phyloP scores from a whole-genome alignment of 1,284 basidiomycete genomes.

The Rhodotorula mucilaginosa region DNA sequence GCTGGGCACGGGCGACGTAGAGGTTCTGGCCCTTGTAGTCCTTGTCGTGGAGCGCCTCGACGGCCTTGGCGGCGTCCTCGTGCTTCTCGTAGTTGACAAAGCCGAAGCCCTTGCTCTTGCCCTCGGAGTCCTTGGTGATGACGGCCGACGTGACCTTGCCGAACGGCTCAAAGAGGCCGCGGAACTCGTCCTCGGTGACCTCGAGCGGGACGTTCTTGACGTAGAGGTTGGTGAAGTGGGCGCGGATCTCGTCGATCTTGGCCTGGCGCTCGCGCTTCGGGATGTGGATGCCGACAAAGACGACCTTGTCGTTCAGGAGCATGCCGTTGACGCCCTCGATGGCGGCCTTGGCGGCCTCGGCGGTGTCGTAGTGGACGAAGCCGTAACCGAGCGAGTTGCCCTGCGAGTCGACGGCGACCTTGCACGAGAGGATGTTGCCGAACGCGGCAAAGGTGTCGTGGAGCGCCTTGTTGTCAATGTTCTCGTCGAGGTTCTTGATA shows the following conservation, averaged over 20 bases:
- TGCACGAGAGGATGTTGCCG: conserved; percentile 98
- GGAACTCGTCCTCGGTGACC: conserved; percentile 82
- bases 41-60: conserved; percentile 83
- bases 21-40: conserved; percentile 87
- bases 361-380: conserved; percentile 98
- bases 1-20: conserved; percentile 95
- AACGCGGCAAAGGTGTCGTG: conserved; percentile 99
- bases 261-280: conserved; percentile 94
- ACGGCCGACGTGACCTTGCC: conserved; percentile 88
- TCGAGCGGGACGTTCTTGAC: conserved; percentile 93
- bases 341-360: conserved; percentile 90
- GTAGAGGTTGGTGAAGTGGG: conserved; percentile 97
- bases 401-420: conserved; percentile 88
- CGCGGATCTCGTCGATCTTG: conserved; percentile 95
- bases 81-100: conserved; percentile 96
- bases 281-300: conserved; percentile 96
- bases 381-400: conserved; percentile 95
- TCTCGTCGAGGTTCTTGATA: conserved; percentile 98
- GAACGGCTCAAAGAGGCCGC: conserved; percentile 73
- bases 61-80: conserved; percentile 86
- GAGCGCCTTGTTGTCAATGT: conserved; percentile 99
- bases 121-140: conserved; percentile 67
- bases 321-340: conserved; percentile 99
- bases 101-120: conserved; percentile 91
- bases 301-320: conserved; percentile 98